Evolutionary conservation across 2,329 filamentous ascomycete species (phyloP).

Genomic region (Botrytis byssoidea): DNA sequence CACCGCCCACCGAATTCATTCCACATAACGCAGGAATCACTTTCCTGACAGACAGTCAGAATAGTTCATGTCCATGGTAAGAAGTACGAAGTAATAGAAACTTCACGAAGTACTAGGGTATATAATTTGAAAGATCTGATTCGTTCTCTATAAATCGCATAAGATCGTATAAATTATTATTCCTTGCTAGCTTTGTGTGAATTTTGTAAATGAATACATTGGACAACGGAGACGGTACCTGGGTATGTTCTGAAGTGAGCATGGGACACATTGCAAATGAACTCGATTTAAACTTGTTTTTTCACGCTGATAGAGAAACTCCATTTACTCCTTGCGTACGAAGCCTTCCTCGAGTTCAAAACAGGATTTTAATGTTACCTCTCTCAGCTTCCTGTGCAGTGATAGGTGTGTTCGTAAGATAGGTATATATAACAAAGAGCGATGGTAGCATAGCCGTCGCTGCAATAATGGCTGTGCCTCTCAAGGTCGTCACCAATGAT

Average conservation of each 20-base stretch:
- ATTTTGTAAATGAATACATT: too few species aligned
- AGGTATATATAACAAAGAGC: background rate
- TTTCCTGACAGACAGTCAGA: too few species aligned
- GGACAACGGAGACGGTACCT: too few species aligned
- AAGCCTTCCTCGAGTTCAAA: background rate
- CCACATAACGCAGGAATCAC: too few species aligned
- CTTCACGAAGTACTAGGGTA: too few species aligned
- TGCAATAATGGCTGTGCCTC: background rate
- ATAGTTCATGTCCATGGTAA: too few species aligned
- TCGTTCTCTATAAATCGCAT: background rate
- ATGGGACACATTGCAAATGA: background rate
- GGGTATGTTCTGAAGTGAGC: background rate
- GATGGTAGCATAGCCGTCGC: background rate
- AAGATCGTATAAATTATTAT: too few species aligned
- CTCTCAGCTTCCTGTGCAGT: background rate
- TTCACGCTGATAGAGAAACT: background rate
- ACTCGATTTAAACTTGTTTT: background rate
- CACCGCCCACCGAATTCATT: background rate
- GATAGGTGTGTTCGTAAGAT: constrained; percentile 1
- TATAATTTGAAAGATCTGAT: background rate
- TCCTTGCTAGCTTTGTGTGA: too few species aligned
- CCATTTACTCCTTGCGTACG: background rate
- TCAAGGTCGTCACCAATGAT: constrained; percentile 3
- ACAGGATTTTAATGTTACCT: background rate
- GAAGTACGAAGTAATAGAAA: too few species aligned